Evolutionary conservation across 2,329 filamentous ascomycete species (phyloP).

Genomic region (Penicillium rolfsii): DNA sequence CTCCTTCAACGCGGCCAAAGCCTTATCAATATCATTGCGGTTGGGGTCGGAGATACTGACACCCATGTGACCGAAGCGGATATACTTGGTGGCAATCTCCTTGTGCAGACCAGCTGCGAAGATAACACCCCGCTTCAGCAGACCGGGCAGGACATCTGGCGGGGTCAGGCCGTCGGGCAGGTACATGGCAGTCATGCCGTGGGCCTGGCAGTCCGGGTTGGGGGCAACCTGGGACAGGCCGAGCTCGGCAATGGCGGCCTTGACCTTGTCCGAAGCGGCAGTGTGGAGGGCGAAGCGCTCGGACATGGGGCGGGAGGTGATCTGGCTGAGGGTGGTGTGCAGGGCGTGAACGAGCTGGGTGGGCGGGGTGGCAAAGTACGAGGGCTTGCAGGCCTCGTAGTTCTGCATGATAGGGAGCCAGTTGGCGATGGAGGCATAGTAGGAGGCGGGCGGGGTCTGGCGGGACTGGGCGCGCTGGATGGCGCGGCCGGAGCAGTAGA

Average conservation of each 20-base stretch:
- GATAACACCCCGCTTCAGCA: slow-evolving; percentile 84
- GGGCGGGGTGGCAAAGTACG: slow-evolving; percentile 95
- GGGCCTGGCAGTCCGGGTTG: slow-evolving; percentile 87
- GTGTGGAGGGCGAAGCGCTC: slow-evolving; percentile 83
- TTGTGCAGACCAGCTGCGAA: slow-evolving; percentile 97
- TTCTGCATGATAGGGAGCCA: slow-evolving; percentile 99
- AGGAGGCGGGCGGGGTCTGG: slow-evolving; percentile 79
- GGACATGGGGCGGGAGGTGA: slow-evolving; percentile 76
- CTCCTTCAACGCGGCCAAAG: slow-evolving; percentile 75
- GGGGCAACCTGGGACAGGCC: slow-evolving; percentile 85
- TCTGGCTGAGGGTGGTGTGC: slow-evolving; percentile 84
- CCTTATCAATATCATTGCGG: slow-evolving; percentile 80
- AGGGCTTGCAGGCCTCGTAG: slow-evolving; percentile 96
- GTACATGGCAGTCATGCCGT: slow-evolving; percentile 98
- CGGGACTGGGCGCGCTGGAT: slow-evolving; percentile 78
- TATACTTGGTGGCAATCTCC: slow-evolving; percentile 90
- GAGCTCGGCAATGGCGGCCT: slow-evolving; percentile 76
- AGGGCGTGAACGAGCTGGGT: slow-evolving; percentile 92
- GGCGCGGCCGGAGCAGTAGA: slow-evolving; percentile 88
- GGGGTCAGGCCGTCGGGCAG: slow-evolving; percentile 81
- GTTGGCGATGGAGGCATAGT: slow-evolving; percentile 97
- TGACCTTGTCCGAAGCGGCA: slow-evolving; percentile 79
- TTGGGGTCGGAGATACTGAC: slow-evolving; percentile 83
- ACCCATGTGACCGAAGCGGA: slow-evolving; percentile 97
- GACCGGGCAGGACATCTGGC: slow-evolving; percentile 79